These are phyloP conservation scores for Neonectria magnoliae DNA, from an alignment of 2,329 filamentous ascomycete genomes.

Conservation along the genomic window DNA sequence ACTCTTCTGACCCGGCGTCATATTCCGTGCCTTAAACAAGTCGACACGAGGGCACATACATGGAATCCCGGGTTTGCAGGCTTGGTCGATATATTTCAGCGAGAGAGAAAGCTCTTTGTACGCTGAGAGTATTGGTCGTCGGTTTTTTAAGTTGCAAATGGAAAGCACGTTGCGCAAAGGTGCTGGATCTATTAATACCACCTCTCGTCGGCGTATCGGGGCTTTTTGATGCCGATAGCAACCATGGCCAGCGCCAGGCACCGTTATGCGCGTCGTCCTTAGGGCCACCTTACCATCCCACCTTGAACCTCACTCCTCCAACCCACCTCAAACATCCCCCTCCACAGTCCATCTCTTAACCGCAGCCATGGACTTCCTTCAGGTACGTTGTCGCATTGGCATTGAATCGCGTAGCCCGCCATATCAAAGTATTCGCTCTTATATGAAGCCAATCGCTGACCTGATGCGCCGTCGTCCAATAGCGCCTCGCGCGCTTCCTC, in stretches of 20 bases:
- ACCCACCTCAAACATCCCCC: constrained; percentile 15
- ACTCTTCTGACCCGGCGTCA: background rate
- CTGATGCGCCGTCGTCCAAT: constrained; percentile 18
- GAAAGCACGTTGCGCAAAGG: background rate
- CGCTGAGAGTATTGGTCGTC: no score
- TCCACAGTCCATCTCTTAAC: constrained; percentile 32
- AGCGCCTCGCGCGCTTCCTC: constrained; percentile 84
- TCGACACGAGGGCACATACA: no score
- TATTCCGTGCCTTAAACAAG: background rate
- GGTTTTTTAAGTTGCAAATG: background rate
- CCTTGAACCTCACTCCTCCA: constrained; percentile 34
- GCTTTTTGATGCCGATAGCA: constrained; percentile 27
- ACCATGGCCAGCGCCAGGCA: constrained; percentile 12
- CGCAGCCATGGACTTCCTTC: constrained; percentile 58
- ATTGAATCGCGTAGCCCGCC: background rate
- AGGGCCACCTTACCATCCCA: constrained; percentile 38
- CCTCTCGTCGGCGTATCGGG: constrained; percentile 35
- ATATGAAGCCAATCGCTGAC: constrained; percentile 30
- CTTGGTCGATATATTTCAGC: no score
- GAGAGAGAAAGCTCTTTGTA: background rate
- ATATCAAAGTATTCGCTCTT: background rate
- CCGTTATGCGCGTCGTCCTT: constrained; percentile 20
- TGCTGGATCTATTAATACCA: background rate
- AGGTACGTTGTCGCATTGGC: constrained; percentile 45
- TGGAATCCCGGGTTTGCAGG: background rate